A percentile compares a stretch with the other conserved stretches of the same genome.
phyloP scores from a whole-genome alignment of 208 protist species.

The Naegleria gruberi region DNA sequence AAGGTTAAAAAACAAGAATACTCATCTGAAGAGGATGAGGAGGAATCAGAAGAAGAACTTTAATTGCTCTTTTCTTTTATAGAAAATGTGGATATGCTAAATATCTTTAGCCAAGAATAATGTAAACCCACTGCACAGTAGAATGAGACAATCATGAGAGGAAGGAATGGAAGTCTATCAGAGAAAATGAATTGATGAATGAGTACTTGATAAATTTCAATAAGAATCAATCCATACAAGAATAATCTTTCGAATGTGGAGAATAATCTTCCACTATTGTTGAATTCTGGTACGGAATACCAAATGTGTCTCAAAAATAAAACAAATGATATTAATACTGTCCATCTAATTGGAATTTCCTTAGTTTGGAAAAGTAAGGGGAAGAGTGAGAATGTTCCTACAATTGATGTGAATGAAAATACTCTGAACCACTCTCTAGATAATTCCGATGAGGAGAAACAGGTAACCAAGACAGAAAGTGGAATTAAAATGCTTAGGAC shows the following conservation, averaged over 20 bases:
- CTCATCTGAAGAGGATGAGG: background rate
- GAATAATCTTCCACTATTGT: background rate
- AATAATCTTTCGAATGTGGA: background rate
- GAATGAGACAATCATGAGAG: background rate
- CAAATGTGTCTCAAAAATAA: background rate
- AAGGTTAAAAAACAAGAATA: background rate
- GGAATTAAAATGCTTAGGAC: constrained; percentile 51
- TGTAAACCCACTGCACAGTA: background rate
- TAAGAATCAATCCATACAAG: constrained; percentile 5
- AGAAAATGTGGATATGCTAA: background rate
- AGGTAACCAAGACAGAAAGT: constrained; percentile 7
- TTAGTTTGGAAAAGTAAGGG: constrained; percentile 12
- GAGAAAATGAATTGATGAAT: background rate
- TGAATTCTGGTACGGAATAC: background rate
- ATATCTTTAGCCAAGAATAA: background rate
- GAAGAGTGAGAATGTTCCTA: constrained; percentile 15
- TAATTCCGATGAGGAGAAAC: background rate
- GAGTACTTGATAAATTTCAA: background rate
- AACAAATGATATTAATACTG: background rate
- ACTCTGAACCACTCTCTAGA: background rate
- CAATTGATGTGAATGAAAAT: background rate
- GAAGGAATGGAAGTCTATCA: background rate
- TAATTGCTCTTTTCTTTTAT: background rate
- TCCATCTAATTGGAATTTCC: background rate
- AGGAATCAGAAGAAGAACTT: background rate